Base-by-base conservation (phyloP, 2,329 filamentous ascomycete genomes). In the Seiridium cupressi region DNA sequence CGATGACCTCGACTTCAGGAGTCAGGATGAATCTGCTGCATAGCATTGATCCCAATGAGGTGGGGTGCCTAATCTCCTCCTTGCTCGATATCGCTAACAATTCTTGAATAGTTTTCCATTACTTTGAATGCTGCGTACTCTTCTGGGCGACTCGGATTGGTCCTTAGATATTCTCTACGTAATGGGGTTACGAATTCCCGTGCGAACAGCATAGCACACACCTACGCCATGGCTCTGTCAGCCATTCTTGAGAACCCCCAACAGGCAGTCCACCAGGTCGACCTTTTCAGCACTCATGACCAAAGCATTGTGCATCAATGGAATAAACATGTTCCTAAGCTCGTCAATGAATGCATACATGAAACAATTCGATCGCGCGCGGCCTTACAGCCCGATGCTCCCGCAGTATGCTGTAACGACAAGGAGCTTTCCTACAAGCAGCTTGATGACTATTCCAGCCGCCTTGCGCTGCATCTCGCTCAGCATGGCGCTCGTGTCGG, bases 401-500 rank as follows among this genome's bases (percentile, higher is more conserved):
- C 44, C 7, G 55, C 55, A 2, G 35, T 58, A 5, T n/a, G 40
- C 32, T n/a, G 42, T 7, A 51, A 34, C 32, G 46, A 58, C 31
- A 46, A 5, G 10, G 38, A 59, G 51, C 40, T 59, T 18, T 51
- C 57, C 8, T 59, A 59, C 49, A 31, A 5, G 34, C 60, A 65
- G 53, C 31, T 66, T n/a, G 62, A 66, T 26, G 53, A 62, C 13
- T 57, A 59, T 38, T 61, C 63, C 4, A 44, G 51, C 9, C 62
- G 66, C 5, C 62, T 76, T 36, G 69, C 72, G 5, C 66, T 68
- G 26, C 63, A 69, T 34, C 66, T 76, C 18, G 61, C 70, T 2
- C 60, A 62, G 40, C 60, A 71, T 34, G 72, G 72, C 36, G 70
- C 70, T 51, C 70, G 69, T 4, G 68, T 71, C 1, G 71, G 72